Evolutionary conservation across 371 early-diverging fungal genomes (phyloP), one percentile per base, ranked within the genome.

Genomic region (Coemansia sp.): DNA sequence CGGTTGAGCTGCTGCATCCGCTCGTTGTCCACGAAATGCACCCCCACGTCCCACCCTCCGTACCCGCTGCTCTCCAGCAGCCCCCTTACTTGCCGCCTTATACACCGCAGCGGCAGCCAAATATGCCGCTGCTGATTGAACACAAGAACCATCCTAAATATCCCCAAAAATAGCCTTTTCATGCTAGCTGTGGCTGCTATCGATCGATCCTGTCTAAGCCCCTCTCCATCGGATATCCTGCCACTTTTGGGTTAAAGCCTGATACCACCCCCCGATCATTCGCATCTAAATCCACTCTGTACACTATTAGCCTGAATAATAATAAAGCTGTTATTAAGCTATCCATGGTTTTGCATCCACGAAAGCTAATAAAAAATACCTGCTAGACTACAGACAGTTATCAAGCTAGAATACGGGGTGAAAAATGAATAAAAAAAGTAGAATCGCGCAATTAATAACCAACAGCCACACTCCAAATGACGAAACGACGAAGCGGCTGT

Each of bases 11-110:
- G 36, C 3, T 59, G 77, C 1, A 83, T 69, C 4, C 53, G 61
- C 20, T 50, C 60, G 59, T 82, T 62, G 31, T 75, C 77, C 0
- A 78, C 69, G 40, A 83, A 69, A 9, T 75, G 69, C 30, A 83
- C 79, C 0, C 84, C 84, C 35, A 83, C 57, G 53, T 83, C 84
- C 81, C 82, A 82, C 31, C 72, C 75, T 11, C 54, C 54, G 61
- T 82, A 83, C 5, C 81, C 81, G 30, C 81, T 77, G 40, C 80
- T 78, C 0, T 72, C 59, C 42, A 83, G 49, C 16, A 83, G 56
- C 59, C 51, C 40, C 35, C 67, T 68, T 9, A 83, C 10, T 49
- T 75, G 76, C 6, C 53, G 58, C 1, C 36, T 12, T 26, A 75
- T 50, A n/a, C 60, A 53, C 1, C 76, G 70, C 14, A 75, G 56